These are phyloP conservation scores for Pyrus betulifolia DNA, from an alignment of 306 rosid species.

Conservation along the genomic window DNA sequence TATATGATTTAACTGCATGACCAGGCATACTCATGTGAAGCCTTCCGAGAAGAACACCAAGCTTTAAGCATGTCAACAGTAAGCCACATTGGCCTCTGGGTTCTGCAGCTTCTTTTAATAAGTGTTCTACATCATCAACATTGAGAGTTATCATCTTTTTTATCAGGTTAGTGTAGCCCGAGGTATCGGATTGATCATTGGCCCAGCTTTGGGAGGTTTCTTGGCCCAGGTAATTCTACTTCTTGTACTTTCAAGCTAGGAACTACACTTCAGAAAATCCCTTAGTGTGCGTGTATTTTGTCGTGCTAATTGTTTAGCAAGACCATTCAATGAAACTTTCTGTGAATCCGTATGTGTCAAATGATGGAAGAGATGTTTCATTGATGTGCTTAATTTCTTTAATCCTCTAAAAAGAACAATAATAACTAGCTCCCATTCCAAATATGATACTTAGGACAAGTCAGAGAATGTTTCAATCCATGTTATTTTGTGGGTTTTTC, in stretches of 20 bases:
- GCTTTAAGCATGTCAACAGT: slow-evolving; percentile 74
- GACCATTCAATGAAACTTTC: neutral
- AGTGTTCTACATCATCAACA: neutral
- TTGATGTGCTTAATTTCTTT: neutral
- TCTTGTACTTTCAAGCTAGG: neutral
- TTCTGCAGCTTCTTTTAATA: neutral
- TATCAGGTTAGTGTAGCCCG: slow-evolving; percentile 67
- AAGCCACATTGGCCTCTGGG: slow-evolving; percentile 20
- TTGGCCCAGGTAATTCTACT: slow-evolving; percentile 65
- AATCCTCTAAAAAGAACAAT: neutral
- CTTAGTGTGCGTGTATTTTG: neutral
- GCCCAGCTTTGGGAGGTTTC: slow-evolving; percentile 90
- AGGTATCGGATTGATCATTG: slow-evolving; percentile 72
- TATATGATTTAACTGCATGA: slow-evolving; percentile 1
- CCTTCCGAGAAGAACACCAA: slow-evolving; percentile 66
- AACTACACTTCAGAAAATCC: neutral
- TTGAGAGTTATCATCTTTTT: slow-evolving; percentile 9
- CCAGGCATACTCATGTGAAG: slow-evolving; percentile 79
- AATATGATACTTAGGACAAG: neutral
- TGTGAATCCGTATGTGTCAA: neutral
- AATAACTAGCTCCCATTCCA: neutral
- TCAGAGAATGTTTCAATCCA: neutral
- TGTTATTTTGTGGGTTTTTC: neutral
- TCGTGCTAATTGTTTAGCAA: neutral
- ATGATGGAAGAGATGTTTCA: neutral